Conservation (phyloP, 192 early-diverging fungal species). For the Entrophospora sp. region DNA sequence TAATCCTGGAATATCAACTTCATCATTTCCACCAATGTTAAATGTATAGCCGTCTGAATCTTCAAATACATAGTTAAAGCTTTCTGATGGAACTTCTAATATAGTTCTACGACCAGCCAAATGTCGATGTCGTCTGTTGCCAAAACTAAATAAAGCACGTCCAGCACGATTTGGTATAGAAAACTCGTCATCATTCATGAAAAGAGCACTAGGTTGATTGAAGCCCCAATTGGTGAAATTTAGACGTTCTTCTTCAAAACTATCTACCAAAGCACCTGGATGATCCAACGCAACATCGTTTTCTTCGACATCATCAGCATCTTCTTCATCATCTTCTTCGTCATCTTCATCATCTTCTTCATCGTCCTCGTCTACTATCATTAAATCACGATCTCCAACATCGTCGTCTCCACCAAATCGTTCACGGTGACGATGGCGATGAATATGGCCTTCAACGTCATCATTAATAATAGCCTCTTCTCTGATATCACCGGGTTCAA, state of each 20-base stretch:
- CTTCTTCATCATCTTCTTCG: conserved; percentile 38
- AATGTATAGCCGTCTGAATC: conserved; percentile 28
- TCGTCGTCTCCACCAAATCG: conserved; percentile 37
- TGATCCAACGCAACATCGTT: conserved; percentile 44
- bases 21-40: conserved; percentile 24
- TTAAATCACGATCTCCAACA: conserved; percentile 44
- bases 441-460: conserved; percentile 46
- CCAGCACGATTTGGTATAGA: conserved; percentile 24
- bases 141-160: conserved; percentile 32
- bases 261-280: conserved; percentile 40
- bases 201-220: conserved; percentile 25
- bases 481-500: conserved; percentile 31
- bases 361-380: conserved; percentile 45
- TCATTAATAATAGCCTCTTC: conserved; percentile 34
- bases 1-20: conserved; percentile 28
- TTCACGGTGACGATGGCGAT: conserved; percentile 31
- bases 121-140: conserved; percentile 32
- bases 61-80: conserved; percentile 28
- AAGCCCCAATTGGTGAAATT: conserved; percentile 29
- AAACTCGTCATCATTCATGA: conserved; percentile 30
- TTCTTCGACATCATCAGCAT: conserved; percentile 33
- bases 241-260: conserved; percentile 27
- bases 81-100: conserved; percentile 27
- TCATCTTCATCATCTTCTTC: conserved; percentile 49
- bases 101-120: conserved; percentile 24